Conservation (phyloP, 2,329 filamentous ascomycete genomes). For the Albifimbria verrucaria region DNA sequence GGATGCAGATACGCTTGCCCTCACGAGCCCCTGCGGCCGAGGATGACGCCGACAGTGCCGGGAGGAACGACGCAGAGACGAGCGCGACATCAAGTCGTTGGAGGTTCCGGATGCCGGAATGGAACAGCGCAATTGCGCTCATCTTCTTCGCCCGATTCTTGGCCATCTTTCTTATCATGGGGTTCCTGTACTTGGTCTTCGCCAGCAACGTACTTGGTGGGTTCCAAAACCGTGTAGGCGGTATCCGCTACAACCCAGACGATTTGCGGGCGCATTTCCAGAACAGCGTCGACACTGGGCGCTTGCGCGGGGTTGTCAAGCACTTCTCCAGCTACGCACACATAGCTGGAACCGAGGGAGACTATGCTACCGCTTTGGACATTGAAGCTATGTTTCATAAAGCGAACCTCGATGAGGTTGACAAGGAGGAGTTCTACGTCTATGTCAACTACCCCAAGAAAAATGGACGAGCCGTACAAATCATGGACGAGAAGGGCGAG, state of each 20-base stretch:
- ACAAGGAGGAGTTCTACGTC: conserved; percentile 76
- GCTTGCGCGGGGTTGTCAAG: conserved; percentile 68
- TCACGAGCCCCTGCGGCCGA: conserved; percentile 27
- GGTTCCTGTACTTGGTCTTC: conserved; percentile 80
- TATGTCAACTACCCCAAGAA: conserved; percentile 88
- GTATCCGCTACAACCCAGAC: conserved; percentile 76
- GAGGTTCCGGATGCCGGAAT: conserved; percentile 27
- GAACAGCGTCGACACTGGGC: conserved; percentile 64
- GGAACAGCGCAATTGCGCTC: conserved; percentile 42
- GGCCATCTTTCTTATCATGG: conserved; percentile 71
- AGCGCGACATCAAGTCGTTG: conserved; percentile 19
- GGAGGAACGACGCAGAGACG: conserved; percentile 21
- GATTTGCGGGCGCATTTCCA: conserved; percentile 74
- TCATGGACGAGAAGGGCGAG: conserved; percentile 64
- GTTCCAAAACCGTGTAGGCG: conserved; percentile 59
- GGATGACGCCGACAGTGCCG: conserved; percentile 17
- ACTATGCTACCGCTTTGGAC: conserved; percentile 81
- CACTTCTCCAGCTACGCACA: conserved; percentile 84
- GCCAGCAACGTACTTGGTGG: conserved; percentile 77
- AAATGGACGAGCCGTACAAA: conserved; percentile 75
- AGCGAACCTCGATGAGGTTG: conserved; percentile 71
- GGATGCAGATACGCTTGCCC: conserved; percentile 46
- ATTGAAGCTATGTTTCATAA: conserved; percentile 73
- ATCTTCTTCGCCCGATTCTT: conserved; percentile 71
- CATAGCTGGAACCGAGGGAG: conserved; percentile 90